These are phyloP conservation scores for Populus hybrid DNA, from an alignment of 441 rosid genomes.

Conservation along the genomic window DNA sequence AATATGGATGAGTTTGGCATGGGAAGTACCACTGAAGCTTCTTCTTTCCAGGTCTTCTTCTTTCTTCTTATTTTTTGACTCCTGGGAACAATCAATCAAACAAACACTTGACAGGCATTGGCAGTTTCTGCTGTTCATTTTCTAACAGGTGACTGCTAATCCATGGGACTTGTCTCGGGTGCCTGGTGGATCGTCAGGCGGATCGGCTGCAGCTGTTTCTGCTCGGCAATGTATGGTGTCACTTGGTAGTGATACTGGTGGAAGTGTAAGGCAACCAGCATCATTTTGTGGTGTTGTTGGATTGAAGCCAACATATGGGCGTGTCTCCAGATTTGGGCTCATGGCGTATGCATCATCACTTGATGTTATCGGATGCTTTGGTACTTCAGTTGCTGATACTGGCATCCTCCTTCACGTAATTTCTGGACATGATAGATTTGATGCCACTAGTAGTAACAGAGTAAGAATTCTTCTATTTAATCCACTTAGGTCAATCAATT, in stretches of 20 bases:
- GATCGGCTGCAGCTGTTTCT: slow-evolving; percentile 93
- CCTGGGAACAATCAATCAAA: background rate
- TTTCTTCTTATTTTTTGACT: background rate
- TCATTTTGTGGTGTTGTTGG: slow-evolving; percentile 97
- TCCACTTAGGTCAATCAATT: background rate
- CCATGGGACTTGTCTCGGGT: slow-evolving; percentile 93
- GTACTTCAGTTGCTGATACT: slow-evolving; percentile 82
- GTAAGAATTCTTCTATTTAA: slow-evolving; percentile 32
- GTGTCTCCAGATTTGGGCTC: slow-evolving; percentile 91
- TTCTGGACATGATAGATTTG: slow-evolving; percentile 76
- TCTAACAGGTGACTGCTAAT: slow-evolving; percentile 77
- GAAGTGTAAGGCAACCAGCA: slow-evolving; percentile 96
- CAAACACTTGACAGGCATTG: background rate
- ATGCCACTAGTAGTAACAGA: slow-evolving; percentile 79
- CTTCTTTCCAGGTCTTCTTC: slow-evolving; percentile 68
- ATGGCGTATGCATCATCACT: slow-evolving; percentile 96
- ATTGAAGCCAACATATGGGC: slow-evolving; percentile 88
- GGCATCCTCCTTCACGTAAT: slow-evolving; percentile 83
- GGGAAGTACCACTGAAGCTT: slow-evolving; percentile 92
- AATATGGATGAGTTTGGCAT: slow-evolving; percentile 96
- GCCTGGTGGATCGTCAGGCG: slow-evolving; percentile 94
- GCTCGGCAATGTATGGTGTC: slow-evolving; percentile 86
- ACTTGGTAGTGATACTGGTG: slow-evolving; percentile 97
- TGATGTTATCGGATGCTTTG: slow-evolving; percentile 90
- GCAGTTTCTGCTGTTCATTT: slow-evolving; percentile 34